Evolutionary conservation across 371 early-diverging fungal genomes (phyloP), one percentile per base, ranked within the genome.

Genomic region (Apophysomyces variabilis): DNA sequence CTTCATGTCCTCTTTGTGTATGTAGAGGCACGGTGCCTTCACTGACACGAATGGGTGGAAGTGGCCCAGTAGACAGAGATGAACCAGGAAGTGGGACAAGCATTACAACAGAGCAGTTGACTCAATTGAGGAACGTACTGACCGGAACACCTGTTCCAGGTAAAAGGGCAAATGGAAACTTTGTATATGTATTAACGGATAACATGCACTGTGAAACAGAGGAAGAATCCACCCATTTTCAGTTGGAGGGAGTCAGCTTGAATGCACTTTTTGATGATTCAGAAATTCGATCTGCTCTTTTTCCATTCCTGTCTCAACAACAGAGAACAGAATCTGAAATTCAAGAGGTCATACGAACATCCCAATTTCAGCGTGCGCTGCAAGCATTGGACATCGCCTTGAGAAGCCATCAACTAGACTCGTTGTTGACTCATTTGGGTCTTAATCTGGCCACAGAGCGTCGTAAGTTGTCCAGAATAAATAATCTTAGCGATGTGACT

Each of bases 311-410:
- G 26, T 69, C 75, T 4, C 70, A 74, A 7, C 72, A 68, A 7
- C 54, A 21, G 11, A 16, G 54, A 21, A 78, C 78, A 1, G 69
- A 71, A 6, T 82, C 76, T 45, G 77, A 82, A 39, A 67, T 89
- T 14, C 80, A 80, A 36, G 77, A 76, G 38, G 75, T 87, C 16
- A 70, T 89, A 3, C 67, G 77, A 21, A 85, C 85, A 44, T 84
- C 89, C 26, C 89, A 88, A 70, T 89, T 89, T 74, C 78, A 73
- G 38, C 87, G 86, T 75, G 80, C 88, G 12, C 68, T 89, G 44
- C 78, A 75, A 12, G 78, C 86, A 7, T 71, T 89, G 61, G 81
- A 82, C 58, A 72, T 79, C 12, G 83, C 86, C 38, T 69, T 89
- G 14, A 82, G 85, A 60, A 76, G 86, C 1, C 89, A 89, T 3